A percentile compares a stretch with the other conserved stretches of the same genome.
phyloP scores from a whole-genome alignment of 202 grass and related monocot species.

The Panicum hallii region DNA sequence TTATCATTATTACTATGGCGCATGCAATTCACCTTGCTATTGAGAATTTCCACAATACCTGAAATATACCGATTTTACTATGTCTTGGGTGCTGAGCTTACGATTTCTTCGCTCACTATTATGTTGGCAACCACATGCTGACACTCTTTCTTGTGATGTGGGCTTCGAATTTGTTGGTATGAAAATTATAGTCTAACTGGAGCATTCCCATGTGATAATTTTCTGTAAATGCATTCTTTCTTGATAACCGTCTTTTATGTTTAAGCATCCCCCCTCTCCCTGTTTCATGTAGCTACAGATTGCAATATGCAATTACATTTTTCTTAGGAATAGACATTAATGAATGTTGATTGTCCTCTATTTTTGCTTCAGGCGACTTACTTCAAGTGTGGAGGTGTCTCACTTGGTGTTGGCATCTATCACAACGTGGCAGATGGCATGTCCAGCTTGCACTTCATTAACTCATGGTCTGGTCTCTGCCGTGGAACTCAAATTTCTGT shows the following conservation, averaged over 20 bases:
- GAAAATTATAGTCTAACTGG: conserved; percentile 27
- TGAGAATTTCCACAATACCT: not conserved
- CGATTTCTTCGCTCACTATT: not conserved
- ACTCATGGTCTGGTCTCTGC: conserved; percentile 81
- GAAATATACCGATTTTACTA: not conserved
- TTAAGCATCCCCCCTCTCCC: no score
- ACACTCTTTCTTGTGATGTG: conserved; percentile 13
- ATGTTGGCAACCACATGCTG: not conserved
- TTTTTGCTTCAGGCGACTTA: conserved; percentile 64
- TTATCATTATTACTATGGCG: conserved; percentile 7
- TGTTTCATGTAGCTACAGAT: conserved; percentile 15
- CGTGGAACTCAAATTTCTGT: conserved; percentile 55
- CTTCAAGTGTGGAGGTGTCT: conserved; percentile 76
- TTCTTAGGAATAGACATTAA: not conserved
- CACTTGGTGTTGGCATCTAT: conserved; percentile 81
- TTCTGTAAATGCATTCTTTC: not conserved
- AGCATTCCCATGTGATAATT: conserved; percentile 34
- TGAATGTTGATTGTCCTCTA: not conserved
- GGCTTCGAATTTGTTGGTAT: not conserved
- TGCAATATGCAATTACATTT: conserved; percentile 12
- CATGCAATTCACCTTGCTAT: not conserved
- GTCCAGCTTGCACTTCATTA: conserved; percentile 82
- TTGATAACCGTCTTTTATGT: not conserved
- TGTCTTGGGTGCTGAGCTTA: not conserved
- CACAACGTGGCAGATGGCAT: conserved; percentile 76